Base-by-base conservation (phyloP, 495 filamentous ascomycete species). In the Penicillium daleae region DNA sequence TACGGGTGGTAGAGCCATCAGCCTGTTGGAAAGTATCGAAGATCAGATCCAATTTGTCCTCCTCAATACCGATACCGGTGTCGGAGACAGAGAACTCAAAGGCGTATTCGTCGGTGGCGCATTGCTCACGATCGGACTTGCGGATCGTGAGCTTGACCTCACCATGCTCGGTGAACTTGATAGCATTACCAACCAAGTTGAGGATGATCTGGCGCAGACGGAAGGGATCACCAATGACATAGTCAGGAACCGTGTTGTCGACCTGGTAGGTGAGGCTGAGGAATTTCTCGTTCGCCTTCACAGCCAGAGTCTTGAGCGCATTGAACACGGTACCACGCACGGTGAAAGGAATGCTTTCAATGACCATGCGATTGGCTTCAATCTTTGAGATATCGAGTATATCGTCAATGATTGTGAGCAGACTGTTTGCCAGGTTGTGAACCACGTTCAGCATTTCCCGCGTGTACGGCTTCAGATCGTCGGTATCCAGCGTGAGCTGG, bases 11-110 rank as follows among this genome's bases (percentile, higher is more conserved):
- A 9, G 94, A 97, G 33, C 95, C 95, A 78, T 99, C 95, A 10
- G 95, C 95, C 79, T 99, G 95, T 70, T 97, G 96, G 87, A 99
- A 99, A 15, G 95, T 99, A 76, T 98, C 95, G 73, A 99, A 99
- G 74, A 99, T 99, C 60, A 98, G 78, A 73, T 97, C 93, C 27
- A 98, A 86, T 79, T 99, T 99, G 72, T 98, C 95, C 53, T 89
- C 83, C 71, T 94, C 92, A 63, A 99, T 98, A 67, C 95, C 95
- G 71, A 99, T 99, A 56, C 95, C 95, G 26, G 96, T 99, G 71
- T 99, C 95, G 3, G 92, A 91, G 39, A 99, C 95, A 19, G 93
- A 90, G 76, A 99, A 98, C 74, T 98, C 92, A 71, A 97, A 95
- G 15, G 92, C 91, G 70, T 96, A 97, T 71, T 97, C 91, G 64